Evolutionary conservation across 2,329 filamentous ascomycete species (phyloP).

Genomic region (Capronia epimyces): DNA sequence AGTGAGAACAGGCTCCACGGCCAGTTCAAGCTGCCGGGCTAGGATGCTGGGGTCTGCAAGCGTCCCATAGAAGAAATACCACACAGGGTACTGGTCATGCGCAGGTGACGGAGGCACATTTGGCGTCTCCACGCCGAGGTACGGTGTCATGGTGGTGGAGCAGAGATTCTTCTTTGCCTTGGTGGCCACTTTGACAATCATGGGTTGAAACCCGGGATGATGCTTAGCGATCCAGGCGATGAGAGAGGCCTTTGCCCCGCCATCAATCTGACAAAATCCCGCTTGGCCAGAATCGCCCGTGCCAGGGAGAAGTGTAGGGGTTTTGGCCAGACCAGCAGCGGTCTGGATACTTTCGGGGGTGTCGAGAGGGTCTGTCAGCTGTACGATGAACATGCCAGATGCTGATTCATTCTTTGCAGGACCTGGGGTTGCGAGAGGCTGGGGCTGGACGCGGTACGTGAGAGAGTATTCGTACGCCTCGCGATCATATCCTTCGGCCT

Average conservation of each 20-base stretch:
- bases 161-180: constrained; percentile 31
- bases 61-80: constrained; percentile 44
- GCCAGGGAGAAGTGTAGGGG: constrained; percentile 21
- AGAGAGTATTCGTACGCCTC: constrained; percentile 37
- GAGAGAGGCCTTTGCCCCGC: constrained; percentile 13
- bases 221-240: constrained; percentile 22
- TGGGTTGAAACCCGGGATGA: constrained; percentile 26
- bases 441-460: neutral
- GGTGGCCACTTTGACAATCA: constrained; percentile 29
- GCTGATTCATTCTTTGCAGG: neutral
- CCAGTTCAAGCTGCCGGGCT: constrained; percentile 32
- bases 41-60: constrained; percentile 34
- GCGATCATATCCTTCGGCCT: constrained; percentile 35
- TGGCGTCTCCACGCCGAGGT: constrained; percentile 25
- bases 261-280: constrained; percentile 30
- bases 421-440: neutral
- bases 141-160: constrained; percentile 25
- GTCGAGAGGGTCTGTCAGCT: constrained; percentile 27
- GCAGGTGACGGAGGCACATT: constrained; percentile 30
- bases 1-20: constrained; percentile 26
- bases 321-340: constrained; percentile 17
- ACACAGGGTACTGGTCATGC: constrained; percentile 36
- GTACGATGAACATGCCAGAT: constrained; percentile 27
- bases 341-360: constrained; percentile 24
- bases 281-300: constrained; percentile 23